Evolutionary conservation across 441 rosid species (phyloP).

Genomic region (Omphalea diandra): DNA sequence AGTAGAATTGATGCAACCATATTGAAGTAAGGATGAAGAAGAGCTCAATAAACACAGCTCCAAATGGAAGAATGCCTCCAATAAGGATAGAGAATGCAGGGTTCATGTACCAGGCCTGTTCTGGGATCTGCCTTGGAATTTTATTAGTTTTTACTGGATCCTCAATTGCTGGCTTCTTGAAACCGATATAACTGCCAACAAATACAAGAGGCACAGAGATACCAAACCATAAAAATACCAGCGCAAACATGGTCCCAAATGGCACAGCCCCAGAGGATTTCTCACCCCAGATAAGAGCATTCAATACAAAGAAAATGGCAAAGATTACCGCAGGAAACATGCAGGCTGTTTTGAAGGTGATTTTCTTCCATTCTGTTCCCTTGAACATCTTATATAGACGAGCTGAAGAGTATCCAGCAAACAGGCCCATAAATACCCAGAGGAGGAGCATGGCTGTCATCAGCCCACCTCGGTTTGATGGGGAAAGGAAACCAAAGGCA

Average conservation of each 20-base stretch:
- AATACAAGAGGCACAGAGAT: slow-evolving; percentile 88
- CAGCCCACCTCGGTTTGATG: slow-evolving; percentile 88
- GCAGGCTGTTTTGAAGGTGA: slow-evolving; percentile 70
- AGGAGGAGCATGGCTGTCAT: slow-evolving; percentile 91
- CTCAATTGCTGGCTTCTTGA: slow-evolving; percentile 61
- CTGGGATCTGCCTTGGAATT: slow-evolving; percentile 85
- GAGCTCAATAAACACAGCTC: slow-evolving; percentile 88
- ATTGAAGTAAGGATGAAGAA: slow-evolving; percentile 90
- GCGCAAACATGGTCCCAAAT: slow-evolving; percentile 88
- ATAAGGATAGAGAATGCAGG: slow-evolving; percentile 77
- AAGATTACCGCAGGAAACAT: slow-evolving; percentile 72
- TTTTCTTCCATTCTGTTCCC: slow-evolving; percentile 90
- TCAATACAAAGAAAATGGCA: slow-evolving; percentile 70
- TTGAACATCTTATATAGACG: slow-evolving; percentile 79
- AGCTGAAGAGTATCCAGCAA: slow-evolving; percentile 78
- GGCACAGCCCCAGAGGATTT: slow-evolving; percentile 93
- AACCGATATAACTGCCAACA: slow-evolving; percentile 77
- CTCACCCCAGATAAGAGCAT: slow-evolving; percentile 91
- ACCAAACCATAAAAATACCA: slow-evolving; percentile 89
- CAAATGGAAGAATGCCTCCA: slow-evolving; percentile 90
- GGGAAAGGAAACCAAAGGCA: slow-evolving; percentile 84
- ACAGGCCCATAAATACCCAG: slow-evolving; percentile 94
- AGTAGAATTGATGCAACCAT: slow-evolving; percentile 94
- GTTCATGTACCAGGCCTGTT: slow-evolving; percentile 88
- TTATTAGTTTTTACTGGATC: slow-evolving; percentile 88